These are phyloP conservation scores for Neurospora sublineolata DNA, from an alignment of 495 filamentous ascomycete species.

Conservation along the genomic window DNA sequence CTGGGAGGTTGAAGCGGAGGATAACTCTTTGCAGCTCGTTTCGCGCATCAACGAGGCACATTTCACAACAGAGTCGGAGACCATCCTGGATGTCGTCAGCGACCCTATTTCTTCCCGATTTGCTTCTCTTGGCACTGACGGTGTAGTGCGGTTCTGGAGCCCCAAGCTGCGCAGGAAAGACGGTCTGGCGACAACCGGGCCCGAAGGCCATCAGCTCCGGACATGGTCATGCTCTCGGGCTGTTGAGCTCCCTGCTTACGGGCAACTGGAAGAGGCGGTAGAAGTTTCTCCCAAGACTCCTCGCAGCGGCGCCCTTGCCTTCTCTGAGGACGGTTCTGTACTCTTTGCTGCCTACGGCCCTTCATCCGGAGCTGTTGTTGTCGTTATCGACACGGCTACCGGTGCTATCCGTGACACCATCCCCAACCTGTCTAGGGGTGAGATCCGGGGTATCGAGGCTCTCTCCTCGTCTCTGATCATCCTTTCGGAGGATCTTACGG, in stretches of 20 bases:
- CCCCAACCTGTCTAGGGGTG: constrained; percentile 41
- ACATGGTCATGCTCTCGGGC: constrained; percentile 62
- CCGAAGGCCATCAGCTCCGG: constrained; percentile 40
- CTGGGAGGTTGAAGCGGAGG: constrained; percentile 63
- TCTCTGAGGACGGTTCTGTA: constrained; percentile 79
- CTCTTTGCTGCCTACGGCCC: constrained; percentile 49
- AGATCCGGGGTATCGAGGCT: constrained; percentile 45
- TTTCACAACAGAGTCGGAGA: constrained; percentile 36
- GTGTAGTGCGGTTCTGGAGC: constrained; percentile 64
- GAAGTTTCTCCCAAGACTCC: constrained; percentile 4
- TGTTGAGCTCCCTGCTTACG: constrained; percentile 41
- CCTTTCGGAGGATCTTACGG: constrained; percentile 48
- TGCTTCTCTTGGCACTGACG: constrained; percentile 74
- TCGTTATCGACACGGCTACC: constrained; percentile 46
- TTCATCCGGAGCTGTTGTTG: constrained; percentile 35
- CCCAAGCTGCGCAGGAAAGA: constrained; percentile 52
- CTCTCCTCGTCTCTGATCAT: constrained; percentile 50
- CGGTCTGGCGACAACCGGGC: constrained; percentile 45
- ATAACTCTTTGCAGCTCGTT: constrained; percentile 57
- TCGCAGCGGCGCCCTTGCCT: constrained; percentile 48
- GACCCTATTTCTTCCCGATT: constrained; percentile 58
- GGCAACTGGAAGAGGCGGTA: constrained; percentile 23
- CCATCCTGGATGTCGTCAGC: constrained; percentile 58
- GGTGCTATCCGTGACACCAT: constrained; percentile 44
- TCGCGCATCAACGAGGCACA: constrained; percentile 80